Evolutionary conservation across 306 rosid genomes (phyloP).

Genomic region (Castanea sativa): DNA sequence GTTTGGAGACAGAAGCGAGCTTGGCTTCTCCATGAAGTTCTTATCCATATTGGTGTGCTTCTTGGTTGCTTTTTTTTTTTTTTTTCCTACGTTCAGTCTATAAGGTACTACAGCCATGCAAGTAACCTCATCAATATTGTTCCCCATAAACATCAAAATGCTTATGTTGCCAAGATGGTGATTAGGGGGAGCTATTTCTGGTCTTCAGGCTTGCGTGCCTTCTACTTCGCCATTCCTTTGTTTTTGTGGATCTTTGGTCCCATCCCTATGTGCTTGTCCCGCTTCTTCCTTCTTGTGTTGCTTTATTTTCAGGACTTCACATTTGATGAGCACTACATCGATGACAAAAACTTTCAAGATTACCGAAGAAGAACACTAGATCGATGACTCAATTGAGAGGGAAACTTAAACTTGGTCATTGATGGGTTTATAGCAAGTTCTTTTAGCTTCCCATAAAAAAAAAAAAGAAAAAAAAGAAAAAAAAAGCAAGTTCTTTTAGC

Average conservation of each 20-base stretch:
- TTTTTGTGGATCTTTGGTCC: conserved; percentile 90
- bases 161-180: conserved; percentile 59
- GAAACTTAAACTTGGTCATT: background rate
- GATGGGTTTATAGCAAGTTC: background rate
- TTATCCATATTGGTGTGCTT: conserved; percentile 73
- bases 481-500: too few species aligned
- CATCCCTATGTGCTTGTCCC: conserved; percentile 61
- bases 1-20: conserved; percentile 44
- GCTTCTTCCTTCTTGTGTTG: conserved; percentile 44
- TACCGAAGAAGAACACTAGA: too few species aligned
- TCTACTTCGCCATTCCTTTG: conserved; percentile 80
- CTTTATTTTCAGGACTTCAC: conserved; percentile 69
- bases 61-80: conserved; percentile 61
- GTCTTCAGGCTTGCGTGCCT: conserved; percentile 80
- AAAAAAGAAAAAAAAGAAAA: accelerated
- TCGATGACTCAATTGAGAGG: conserved; percentile 13
- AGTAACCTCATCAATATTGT: conserved; percentile 65
- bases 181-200: conserved; percentile 77
- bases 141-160: conserved; percentile 48
- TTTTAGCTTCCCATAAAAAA: too few species aligned
- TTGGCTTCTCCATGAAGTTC: conserved; percentile 52
- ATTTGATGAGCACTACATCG: conserved; percentile 31
- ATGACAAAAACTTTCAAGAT: too few species aligned
- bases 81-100: conserved; percentile 67
- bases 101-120: conserved; percentile 84